These are phyloP conservation scores for Rhizophagus sp. DNA, from an alignment of 192 early-diverging fungal species.

Conservation along the genomic window DNA sequence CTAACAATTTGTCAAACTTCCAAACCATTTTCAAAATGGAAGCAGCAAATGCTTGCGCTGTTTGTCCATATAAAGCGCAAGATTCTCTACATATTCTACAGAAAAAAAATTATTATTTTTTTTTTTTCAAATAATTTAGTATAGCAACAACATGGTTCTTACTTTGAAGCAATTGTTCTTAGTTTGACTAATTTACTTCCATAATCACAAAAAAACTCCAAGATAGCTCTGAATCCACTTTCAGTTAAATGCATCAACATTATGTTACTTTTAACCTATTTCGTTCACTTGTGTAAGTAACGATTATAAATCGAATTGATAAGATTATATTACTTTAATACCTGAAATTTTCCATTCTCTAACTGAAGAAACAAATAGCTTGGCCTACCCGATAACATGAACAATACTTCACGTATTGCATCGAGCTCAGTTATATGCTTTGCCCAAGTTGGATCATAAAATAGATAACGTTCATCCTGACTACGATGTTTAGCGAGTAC, in stretches of 20 bases:
- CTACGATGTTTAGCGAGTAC: constrained; percentile 15
- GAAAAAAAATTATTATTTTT: not conserved
- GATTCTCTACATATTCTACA: constrained; percentile 17
- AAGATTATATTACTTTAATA: not conserved
- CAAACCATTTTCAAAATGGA: constrained; percentile 27
- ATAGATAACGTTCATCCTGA: constrained; percentile 24
- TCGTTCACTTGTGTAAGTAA: not conserved
- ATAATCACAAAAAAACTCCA: constrained; percentile 36
- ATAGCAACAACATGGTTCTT: not conserved
- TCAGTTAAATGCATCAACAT: constrained; percentile 35
- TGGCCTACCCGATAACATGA: constrained; percentile 36
- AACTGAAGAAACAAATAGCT: constrained; percentile 33
- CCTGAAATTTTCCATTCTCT: constrained; percentile 24
- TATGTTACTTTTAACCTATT: constrained; percentile 32
- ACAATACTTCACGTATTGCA: constrained; percentile 41
- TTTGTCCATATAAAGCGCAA: constrained; percentile 40
- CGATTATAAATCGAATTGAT: not conserved
- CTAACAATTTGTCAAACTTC: constrained; percentile 34
- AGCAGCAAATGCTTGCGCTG: constrained; percentile 43
- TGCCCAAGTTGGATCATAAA: constrained; percentile 6
- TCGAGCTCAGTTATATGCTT: constrained; percentile 38
- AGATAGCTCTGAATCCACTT: constrained; percentile 24
- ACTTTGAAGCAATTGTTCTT: constrained; percentile 17
- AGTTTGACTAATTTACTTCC: constrained; percentile 32
- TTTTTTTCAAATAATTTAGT: not conserved